Conservation (phyloP, 2,329 filamentous ascomycete genomes). For the Colletotrichum sp. region DNA sequence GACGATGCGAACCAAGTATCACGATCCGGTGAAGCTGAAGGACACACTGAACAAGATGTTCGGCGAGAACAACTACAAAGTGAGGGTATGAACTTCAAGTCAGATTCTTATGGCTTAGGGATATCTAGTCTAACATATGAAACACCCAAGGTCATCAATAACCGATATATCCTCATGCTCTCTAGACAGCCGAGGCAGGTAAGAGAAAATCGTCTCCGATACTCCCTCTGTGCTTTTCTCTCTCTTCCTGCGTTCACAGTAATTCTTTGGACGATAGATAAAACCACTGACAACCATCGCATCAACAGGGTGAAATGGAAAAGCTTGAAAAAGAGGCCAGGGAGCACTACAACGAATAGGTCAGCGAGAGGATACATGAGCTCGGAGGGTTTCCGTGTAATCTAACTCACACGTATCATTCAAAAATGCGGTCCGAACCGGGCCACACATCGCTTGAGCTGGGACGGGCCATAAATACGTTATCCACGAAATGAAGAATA, state of each 20-base stretch:
- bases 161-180: not conserved
- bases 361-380: not conserved
- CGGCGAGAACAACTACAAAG: not conserved
- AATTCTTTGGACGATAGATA: too few relatives aligned
- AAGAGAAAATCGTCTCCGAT: not conserved
- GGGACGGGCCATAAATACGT: too few relatives aligned
- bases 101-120: not conserved
- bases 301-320: not conserved
- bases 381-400: not conserved
- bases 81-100: not conserved
- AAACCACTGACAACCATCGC: not conserved
- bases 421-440: too few relatives aligned
- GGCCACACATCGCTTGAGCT: too few relatives aligned
- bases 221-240: accelerated
- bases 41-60: not conserved
- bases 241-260: too few relatives aligned
- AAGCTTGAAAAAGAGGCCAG: not conserved
- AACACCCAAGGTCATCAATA: not conserved
- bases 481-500: too few relatives aligned
- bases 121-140: not conserved
- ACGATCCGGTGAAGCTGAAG: not conserved
- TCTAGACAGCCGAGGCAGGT: not conserved
- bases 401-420: not conserved
- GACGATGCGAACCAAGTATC: not conserved
- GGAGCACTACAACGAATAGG: not conserved